Percentiles rank a stretch among this genome's conserved stretches.
phyloP scores from a whole-genome alignment of 2,329 filamentous ascomycete genomes.

The Neofusicoccum ribis region DNA sequence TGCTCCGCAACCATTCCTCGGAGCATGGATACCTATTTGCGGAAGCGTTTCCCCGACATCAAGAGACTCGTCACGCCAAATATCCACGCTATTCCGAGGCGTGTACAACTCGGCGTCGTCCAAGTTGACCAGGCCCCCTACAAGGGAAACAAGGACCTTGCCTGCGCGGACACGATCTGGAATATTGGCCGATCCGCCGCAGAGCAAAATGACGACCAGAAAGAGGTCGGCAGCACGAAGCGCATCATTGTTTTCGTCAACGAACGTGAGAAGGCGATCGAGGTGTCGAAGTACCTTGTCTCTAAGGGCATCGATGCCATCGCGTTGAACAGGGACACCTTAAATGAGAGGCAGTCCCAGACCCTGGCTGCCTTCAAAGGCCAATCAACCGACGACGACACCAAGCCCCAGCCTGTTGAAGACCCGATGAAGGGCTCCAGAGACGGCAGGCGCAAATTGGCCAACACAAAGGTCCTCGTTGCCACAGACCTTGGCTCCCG shows the following conservation, averaged over 20 bases:
- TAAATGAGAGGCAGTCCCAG: slow-evolving; percentile 73
- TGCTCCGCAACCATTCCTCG: slow-evolving; percentile 96
- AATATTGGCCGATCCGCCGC: slow-evolving; percentile 76
- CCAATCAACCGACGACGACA: slow-evolving; percentile 38
- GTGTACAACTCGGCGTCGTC: slow-evolving; percentile 90
- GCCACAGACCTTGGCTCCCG: slow-evolving; percentile 90
- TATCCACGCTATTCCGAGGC: slow-evolving; percentile 89
- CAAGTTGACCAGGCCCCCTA: slow-evolving; percentile 93
- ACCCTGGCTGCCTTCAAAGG: slow-evolving; percentile 71
- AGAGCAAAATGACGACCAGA: slow-evolving; percentile 39
- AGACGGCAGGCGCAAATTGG: neutral
- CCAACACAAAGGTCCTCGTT: slow-evolving; percentile 79
- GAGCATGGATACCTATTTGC: slow-evolving; percentile 82
- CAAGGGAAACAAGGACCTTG: slow-evolving; percentile 86
- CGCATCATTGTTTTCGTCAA: slow-evolving; percentile 96
- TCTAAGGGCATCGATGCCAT: slow-evolving; percentile 87
- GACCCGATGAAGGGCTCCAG: slow-evolving; percentile 3
- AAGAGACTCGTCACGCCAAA: slow-evolving; percentile 89
- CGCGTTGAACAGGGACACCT: slow-evolving; percentile 81
- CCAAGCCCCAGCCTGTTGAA: neutral
- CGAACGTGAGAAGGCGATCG: slow-evolving; percentile 83
- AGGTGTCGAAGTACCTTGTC: slow-evolving; percentile 75
- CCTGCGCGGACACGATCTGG: slow-evolving; percentile 94
- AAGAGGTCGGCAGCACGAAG: slow-evolving; percentile 64
- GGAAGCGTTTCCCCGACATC: slow-evolving; percentile 78